Conservation (phyloP, 176 grass and related monocot species). For the Eragrostis nindensis region DNA sequence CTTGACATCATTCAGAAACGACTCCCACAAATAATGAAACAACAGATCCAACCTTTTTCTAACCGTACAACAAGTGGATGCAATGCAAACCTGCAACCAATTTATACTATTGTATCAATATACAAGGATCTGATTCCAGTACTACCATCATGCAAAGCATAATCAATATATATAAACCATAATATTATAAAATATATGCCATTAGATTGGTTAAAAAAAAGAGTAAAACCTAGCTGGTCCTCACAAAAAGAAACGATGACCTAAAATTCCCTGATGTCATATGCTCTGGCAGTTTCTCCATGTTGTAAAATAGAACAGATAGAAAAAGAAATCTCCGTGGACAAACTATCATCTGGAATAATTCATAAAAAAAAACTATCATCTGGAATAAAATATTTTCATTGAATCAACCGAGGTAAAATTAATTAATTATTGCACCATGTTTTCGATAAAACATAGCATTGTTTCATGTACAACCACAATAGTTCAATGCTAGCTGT, state of each 20-base stretch:
- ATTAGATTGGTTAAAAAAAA: not conserved
- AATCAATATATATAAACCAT: not conserved
- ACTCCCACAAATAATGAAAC: slow-evolving; percentile 7
- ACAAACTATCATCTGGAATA: not conserved
- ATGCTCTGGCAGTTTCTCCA: too few relatives aligned
- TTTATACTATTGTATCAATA: not conserved
- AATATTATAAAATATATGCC: not conserved
- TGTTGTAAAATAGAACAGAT: too few relatives aligned
- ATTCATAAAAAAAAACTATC: too few relatives aligned
- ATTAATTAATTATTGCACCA: not conserved
- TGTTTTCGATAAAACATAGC: not conserved
- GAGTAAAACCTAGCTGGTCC: not conserved
- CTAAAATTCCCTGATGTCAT: too few relatives aligned
- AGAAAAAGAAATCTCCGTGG: not conserved
- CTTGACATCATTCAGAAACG: slow-evolving; percentile 32
- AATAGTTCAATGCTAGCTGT: not conserved
- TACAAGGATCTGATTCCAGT: not conserved
- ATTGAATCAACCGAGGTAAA: not conserved
- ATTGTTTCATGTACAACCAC: not conserved
- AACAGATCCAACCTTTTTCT: not conserved
- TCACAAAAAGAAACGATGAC: not conserved
- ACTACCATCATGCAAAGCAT: not conserved
- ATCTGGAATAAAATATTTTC: not conserved
- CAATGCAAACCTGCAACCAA: not conserved
- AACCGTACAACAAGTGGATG: not conserved